Evolutionary conservation across 805 yeast species (phyloP).

Genomic region (Candida nemodendra): DNA sequence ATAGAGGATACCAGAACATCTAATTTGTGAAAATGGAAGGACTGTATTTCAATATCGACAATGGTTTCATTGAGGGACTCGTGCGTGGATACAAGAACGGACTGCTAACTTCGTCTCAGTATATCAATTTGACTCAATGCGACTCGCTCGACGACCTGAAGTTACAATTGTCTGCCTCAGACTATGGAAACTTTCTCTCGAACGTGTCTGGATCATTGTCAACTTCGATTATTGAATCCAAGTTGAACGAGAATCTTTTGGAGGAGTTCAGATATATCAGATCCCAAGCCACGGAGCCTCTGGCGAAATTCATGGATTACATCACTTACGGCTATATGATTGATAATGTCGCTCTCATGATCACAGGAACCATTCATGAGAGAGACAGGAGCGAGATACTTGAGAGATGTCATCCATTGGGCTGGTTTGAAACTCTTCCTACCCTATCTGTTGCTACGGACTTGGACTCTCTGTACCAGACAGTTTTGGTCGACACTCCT

Average conservation of each 20-base stretch:
- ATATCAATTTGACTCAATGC: constrained; percentile 91
- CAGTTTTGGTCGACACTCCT: constrained; percentile 94
- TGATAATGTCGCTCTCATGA: constrained; percentile 92
- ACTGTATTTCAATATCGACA: constrained; percentile 80
- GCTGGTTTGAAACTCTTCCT: constrained; percentile 98
- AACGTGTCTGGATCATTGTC: constrained; percentile 81
- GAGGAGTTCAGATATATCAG: constrained; percentile 83
- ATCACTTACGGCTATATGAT: constrained; percentile 98
- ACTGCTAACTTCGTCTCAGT: constrained; percentile 72
- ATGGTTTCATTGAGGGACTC: constrained; percentile 90
- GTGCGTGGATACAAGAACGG: constrained; percentile 94
- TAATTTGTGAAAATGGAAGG: constrained; percentile 99
- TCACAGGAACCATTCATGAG: constrained; percentile 95
- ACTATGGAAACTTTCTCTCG: constrained; percentile 87
- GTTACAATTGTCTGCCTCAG: constrained; percentile 91
- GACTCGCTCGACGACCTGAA: constrained; percentile 92
- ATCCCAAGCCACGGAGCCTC: constrained; percentile 77
- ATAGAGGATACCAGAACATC: too few species aligned
- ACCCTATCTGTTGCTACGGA: constrained; percentile 94
- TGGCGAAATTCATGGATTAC: constrained; percentile 83
- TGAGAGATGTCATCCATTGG: constrained; percentile 91
- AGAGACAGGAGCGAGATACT: constrained; percentile 87
- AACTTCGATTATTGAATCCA: constrained; percentile 82
- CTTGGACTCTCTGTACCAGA: constrained; percentile 86
- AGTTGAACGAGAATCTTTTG: constrained; percentile 69